A percentile compares a stretch with the other conserved stretches of the same genome.
Conservation (phyloP, 805 yeast species). For the Zygosaccharomyces bailii region DNA sequence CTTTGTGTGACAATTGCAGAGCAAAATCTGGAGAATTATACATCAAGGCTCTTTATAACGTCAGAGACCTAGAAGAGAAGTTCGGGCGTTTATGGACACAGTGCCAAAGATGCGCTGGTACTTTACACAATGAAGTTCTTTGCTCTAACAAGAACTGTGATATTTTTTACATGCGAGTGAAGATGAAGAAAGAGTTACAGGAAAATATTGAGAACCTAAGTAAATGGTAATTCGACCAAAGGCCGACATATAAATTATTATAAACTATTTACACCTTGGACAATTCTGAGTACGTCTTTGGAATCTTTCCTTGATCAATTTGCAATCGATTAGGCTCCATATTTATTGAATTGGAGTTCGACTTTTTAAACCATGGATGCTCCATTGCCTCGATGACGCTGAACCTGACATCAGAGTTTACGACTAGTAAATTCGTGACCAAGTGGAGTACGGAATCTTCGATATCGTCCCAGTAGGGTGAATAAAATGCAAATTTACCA, state of each 20-base stretch:
- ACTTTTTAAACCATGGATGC: slow-evolving; percentile 76
- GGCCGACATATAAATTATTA: too few species aligned
- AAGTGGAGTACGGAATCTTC: slow-evolving; percentile 63
- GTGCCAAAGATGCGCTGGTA: slow-evolving; percentile 97
- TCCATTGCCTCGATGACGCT: slow-evolving; percentile 77
- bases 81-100: slow-evolving; percentile 95
- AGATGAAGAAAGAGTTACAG: slow-evolving; percentile 42
- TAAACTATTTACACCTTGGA: slow-evolving; percentile 26
- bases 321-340: slow-evolving; percentile 29
- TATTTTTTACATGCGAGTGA: slow-evolving; percentile 89
- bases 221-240: slow-evolving; percentile 37
- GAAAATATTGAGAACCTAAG: slow-evolving; percentile 39
- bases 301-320: slow-evolving; percentile 30
- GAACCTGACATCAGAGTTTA: slow-evolving; percentile 67
- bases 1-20: slow-evolving; percentile 77
- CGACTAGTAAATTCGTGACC: slow-evolving; percentile 57
- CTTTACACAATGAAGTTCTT: slow-evolving; percentile 89
- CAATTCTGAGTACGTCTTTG: slow-evolving; percentile 40
- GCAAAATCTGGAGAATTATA: slow-evolving; percentile 72
- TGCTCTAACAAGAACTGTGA: slow-evolving; percentile 97
- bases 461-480: slow-evolving; percentile 77
- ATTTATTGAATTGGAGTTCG: slow-evolving; percentile 13
- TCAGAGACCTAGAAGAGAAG: slow-evolving; percentile 75
- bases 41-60: slow-evolving; percentile 72
- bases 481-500: slow-evolving; percentile 68